Base-by-base conservation (phyloP, 208 protist genomes). In the Naegleria lovaniensis region DNA sequence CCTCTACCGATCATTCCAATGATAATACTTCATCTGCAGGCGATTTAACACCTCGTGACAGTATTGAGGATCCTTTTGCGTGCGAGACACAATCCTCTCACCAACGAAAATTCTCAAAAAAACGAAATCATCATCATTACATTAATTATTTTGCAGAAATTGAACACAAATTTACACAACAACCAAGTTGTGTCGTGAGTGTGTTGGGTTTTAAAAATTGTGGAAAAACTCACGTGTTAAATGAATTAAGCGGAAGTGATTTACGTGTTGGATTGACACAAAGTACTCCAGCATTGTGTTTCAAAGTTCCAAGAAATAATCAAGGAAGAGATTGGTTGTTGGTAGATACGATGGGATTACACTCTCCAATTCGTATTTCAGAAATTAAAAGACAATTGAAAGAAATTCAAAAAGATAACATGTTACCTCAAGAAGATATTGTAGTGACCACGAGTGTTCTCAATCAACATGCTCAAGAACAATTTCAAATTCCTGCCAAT, bases 61-160 rank as follows among this genome's bases (percentile, higher is more conserved):
- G 19, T 3, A 29, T 67, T 67, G 55, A 67, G 3, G 55, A 67
- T 67, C 55, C 55, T 22, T 67, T 67, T 29, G 22, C 19, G 4
- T 67, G 6, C 3, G 22, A 15, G 3, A 4, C 55, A 2, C 3
- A 22, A 3, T 29, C 55, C 4, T 67, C 55, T 1, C 4, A 67
- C 19, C 22, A 15, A 29, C 4, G 55, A 67, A 67, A 67, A 29
- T 36, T 36, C 6, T n/a, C 19, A 6, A 15, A 29, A 29, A 67
- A 67, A 29, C 55, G 55, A 29, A 15, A 29, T 19, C 19, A 67
- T 67, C 67, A 79, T 79, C 67, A 79, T 9, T 79, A 79, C 36
- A 79, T 79, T 33, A 79, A 79, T 79, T 79, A 79, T 33, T 79
- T 79, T 79, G 67, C 67, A 36, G 67, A 79, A 79, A 79, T 79